Percentiles rank a stretch among this genome's conserved stretches.
phyloP scores from a whole-genome alignment of 116 monocot species.

The Iris pallida region DNA sequence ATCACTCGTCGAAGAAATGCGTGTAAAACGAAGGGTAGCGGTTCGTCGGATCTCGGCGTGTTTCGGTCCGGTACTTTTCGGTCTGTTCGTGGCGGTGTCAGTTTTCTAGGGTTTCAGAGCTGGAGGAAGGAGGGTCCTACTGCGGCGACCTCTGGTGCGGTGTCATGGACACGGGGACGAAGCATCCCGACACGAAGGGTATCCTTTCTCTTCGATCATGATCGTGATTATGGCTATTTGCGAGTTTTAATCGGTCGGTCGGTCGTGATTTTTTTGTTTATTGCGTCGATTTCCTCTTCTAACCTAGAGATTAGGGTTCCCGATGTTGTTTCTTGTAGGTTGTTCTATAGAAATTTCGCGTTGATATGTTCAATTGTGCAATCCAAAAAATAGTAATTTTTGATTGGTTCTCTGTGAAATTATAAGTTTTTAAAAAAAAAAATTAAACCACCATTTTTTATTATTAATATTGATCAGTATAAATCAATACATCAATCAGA shows the following conservation, averaged over 20 bases:
- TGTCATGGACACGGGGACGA: constrained; percentile 43
- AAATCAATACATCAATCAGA: too few species aligned
- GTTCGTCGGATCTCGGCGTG: too few species aligned
- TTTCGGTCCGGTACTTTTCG: too few species aligned
- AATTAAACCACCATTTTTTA: too few species aligned
- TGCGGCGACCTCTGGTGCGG: constrained; percentile 49
- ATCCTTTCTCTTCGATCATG: background rate
- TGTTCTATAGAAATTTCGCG: constrained; percentile 4
- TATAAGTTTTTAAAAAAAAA: too few species aligned
- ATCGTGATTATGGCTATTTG: background rate
- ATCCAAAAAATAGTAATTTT: too few species aligned
- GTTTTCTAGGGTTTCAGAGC: constrained; percentile 13
- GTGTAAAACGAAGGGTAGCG: too few species aligned
- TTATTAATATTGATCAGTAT: too few species aligned
- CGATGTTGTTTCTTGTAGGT: background rate
- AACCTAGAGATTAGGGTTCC: too few species aligned
- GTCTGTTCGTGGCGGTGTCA: background rate
- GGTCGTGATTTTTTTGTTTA: background rate
- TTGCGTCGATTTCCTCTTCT: too few species aligned
- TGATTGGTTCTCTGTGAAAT: too few species aligned
- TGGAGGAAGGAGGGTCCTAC: constrained; percentile 43
- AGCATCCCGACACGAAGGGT: constrained; percentile 13
- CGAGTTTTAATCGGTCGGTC: background rate
- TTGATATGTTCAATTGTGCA: background rate
- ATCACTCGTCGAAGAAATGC: too few species aligned